Conservation (phyloP, 2,329 filamentous ascomycete genomes). For the Aspergillus udagawae region DNA sequence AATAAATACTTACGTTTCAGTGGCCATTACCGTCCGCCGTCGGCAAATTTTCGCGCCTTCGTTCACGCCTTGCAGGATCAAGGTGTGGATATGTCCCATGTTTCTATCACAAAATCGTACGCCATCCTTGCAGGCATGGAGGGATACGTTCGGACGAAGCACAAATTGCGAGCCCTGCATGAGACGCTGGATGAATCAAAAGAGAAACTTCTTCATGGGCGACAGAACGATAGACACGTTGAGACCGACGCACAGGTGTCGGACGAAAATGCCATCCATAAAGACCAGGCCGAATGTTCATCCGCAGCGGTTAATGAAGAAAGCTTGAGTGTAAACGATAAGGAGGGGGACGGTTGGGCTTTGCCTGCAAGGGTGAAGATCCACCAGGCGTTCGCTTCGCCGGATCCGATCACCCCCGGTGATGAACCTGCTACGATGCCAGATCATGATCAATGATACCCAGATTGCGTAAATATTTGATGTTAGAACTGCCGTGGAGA, state of each 20-base stretch:
- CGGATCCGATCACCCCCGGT: not conserved
- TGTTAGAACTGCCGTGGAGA: not conserved
- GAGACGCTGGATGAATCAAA: conserved; percentile 17
- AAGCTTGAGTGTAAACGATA: not conserved
- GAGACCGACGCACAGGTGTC: not conserved
- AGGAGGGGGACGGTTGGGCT: not conserved
- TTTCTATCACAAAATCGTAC: conserved; percentile 78
- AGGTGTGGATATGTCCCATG: conserved; percentile 73
- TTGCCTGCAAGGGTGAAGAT: not conserved
- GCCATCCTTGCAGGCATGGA: conserved; percentile 79
- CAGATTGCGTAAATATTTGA: not conserved
- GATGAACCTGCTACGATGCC: not conserved
- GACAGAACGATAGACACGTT: not conserved
- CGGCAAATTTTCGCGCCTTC: conserved; percentile 78
- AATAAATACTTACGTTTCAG: conserved; percentile 43
- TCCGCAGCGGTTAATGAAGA: not conserved
- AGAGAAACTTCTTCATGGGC: not conserved
- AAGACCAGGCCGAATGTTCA: not conserved
- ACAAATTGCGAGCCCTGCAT: conserved; percentile 16
- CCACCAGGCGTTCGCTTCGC: not conserved
- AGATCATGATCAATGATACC: not conserved
- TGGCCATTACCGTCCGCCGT: conserved; percentile 82
- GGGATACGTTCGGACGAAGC: conserved; percentile 66
- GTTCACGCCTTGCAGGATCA: conserved; percentile 66
- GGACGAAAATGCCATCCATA: not conserved